phyloP scores from a whole-genome alignment of 768 basidiomycete genomes.

The Panellus pusillus region DNA sequence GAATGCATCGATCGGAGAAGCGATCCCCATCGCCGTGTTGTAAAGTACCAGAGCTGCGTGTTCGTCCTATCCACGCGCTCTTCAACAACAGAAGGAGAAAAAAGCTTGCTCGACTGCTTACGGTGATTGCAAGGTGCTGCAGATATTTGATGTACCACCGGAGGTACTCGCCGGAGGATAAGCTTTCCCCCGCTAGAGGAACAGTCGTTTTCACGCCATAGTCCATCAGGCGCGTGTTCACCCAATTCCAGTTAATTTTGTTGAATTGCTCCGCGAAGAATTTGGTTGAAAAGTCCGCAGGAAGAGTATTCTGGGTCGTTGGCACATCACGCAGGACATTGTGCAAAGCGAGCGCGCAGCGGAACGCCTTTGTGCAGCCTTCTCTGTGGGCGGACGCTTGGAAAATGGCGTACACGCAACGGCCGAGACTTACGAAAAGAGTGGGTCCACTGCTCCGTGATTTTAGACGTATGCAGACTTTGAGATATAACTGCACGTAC shows the following conservation, averaged over 20 bases:
- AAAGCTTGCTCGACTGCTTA: background rate
- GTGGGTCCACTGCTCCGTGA: conserved; percentile 12
- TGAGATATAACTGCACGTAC: background rate
- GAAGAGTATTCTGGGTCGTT: background rate
- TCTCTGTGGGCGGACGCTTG: background rate
- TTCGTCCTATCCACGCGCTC: conserved; percentile 16
- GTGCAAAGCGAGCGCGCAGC: conserved; percentile 5
- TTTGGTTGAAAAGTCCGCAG: conserved; percentile 12
- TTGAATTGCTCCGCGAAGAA: conserved; percentile 18
- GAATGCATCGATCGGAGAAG: conserved; percentile 20
- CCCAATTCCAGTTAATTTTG: conserved; percentile 18
- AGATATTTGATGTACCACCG: conserved; percentile 9
- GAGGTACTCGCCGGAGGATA: conserved; percentile 2
- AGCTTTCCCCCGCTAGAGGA: conserved; percentile 12
- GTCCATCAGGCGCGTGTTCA: conserved; percentile 17
- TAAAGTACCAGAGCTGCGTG: conserved; percentile 16
- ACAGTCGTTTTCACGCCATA: conserved; percentile 12
- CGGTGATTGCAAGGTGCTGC: conserved; percentile 10
- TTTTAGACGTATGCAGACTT: background rate
- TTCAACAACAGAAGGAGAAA: background rate
- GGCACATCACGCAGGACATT: conserved; percentile 1
- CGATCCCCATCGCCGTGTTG: conserved; percentile 12
- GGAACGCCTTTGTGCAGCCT: conserved; percentile 15
- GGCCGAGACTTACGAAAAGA: conserved; percentile 11
- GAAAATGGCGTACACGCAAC: background rate